These are phyloP conservation scores for Ensete glaucum DNA, from an alignment of 176 grass and related monocot genomes.

Conservation along the genomic window DNA sequence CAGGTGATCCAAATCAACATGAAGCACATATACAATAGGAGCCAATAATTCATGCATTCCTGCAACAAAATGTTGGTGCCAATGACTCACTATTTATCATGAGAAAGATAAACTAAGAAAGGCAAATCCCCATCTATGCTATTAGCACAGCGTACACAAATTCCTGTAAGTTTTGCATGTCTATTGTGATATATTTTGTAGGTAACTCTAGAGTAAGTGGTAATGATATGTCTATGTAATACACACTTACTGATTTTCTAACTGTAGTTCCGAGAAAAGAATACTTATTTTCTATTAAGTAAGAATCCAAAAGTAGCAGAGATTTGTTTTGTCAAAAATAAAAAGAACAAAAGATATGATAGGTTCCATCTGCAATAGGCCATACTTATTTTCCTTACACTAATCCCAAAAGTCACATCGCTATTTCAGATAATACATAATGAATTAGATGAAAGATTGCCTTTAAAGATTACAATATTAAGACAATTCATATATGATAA, in stretches of 20 bases:
- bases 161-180: too few relatives aligned
- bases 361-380: not conserved
- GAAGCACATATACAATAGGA: conserved; percentile 91
- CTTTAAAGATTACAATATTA: not conserved
- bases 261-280: too few relatives aligned
- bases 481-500: not conserved
- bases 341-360: not conserved
- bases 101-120: not conserved
- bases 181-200: too few relatives aligned
- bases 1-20: conserved; percentile 62
- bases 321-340: not conserved
- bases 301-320: too few relatives aligned
- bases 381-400: not conserved
- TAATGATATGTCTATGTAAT: too few relatives aligned
- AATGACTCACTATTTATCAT: not conserved
- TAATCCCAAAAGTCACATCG: not conserved
- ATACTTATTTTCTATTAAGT: too few relatives aligned
- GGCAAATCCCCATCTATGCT: too few relatives aligned
- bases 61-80: conserved; percentile 18
- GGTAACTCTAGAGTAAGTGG: too few relatives aligned
- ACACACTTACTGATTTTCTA: too few relatives aligned
- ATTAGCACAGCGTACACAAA: too few relatives aligned
- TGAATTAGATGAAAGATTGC: not conserved
- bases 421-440: not conserved
- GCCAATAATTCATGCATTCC: conserved; percentile 98